Conservation (phyloP, 2,329 filamentous ascomycete species). For the Scortechinia acanthostroma region DNA sequence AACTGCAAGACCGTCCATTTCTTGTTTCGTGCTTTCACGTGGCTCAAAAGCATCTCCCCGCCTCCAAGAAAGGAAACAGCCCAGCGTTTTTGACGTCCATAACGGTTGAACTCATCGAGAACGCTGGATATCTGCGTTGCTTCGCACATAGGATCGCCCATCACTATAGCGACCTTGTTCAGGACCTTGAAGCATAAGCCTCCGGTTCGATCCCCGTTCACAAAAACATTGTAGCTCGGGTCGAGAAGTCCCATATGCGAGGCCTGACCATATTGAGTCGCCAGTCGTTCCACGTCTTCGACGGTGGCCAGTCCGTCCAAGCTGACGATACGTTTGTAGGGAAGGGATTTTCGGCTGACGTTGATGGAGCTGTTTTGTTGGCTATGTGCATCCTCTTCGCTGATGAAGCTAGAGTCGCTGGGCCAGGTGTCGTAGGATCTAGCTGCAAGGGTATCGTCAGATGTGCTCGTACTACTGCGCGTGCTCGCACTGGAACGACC, state of each 20-base stretch:
- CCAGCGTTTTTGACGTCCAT: slow-evolving; percentile 16
- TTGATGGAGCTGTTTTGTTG: too few species aligned
- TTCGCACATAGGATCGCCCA: slow-evolving; percentile 26
- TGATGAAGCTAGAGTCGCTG: too few species aligned
- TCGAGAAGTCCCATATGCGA: slow-evolving; percentile 33
- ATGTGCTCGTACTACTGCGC: too few species aligned
- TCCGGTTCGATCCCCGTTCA: slow-evolving; percentile 20
- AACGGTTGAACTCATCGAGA: slow-evolving; percentile 22
- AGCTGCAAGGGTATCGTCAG: too few species aligned
- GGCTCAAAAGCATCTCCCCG: slow-evolving; percentile 18
- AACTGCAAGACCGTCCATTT: slow-evolving; percentile 27
- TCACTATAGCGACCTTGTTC: slow-evolving; percentile 23
- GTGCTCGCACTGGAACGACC: too few species aligned
- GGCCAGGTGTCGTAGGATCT: too few species aligned
- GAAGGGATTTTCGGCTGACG: too few species aligned
- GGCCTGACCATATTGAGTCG: slow-evolving; percentile 21
- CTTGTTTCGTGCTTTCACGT: slow-evolving; percentile 5
- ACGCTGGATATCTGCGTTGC: slow-evolving; percentile 10
- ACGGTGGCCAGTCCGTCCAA: too few species aligned
- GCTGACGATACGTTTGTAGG: too few species aligned
- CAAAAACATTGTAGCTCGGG: slow-evolving; percentile 26
- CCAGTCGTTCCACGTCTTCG: too few species aligned
- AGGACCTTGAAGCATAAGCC: slow-evolving; percentile 27
- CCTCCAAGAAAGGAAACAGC: slow-evolving; percentile 24
- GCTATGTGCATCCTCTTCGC: too few species aligned